Percentiles rank a stretch among this genome's conserved stretches.
Evolutionary conservation across 805 yeast genomes (phyloP).

Genomic region (Candida piceae): DNA sequence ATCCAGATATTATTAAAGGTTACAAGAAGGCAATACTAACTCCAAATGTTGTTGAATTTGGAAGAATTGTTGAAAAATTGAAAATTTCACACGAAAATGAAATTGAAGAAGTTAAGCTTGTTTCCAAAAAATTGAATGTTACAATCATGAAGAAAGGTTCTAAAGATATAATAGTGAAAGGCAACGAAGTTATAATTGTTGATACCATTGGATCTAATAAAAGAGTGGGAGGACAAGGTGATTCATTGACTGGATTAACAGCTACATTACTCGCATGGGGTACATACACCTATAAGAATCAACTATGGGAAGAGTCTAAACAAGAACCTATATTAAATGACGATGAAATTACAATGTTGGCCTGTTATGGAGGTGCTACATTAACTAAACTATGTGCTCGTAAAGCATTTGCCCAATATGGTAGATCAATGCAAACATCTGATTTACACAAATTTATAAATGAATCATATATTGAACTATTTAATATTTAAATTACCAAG

Average conservation of each 20-base stretch:
- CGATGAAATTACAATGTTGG: conserved; percentile 37
- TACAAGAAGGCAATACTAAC: conserved; percentile 66
- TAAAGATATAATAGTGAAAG: conserved; percentile 57
- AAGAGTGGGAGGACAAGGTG: conserved; percentile 97
- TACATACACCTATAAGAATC: conserved; percentile 49
- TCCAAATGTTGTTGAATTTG: conserved; percentile 85
- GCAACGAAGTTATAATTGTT: conserved; percentile 37
- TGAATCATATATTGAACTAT: conserved; percentile 42
- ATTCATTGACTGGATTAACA: conserved; percentile 80
- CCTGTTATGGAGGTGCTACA: conserved; percentile 68
- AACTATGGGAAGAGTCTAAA: conserved; percentile 50
- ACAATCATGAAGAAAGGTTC: conserved; percentile 72
- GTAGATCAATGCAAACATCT: conserved; percentile 81
- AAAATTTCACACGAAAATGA: too few relatives aligned
- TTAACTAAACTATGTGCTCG: conserved; percentile 62
- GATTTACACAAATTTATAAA: conserved; percentile 70
- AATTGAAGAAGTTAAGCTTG: conserved; percentile 31
- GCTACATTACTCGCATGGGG: conserved; percentile 83
- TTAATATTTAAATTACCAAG: conserved; percentile 37
- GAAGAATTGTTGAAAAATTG: conserved; percentile 53
- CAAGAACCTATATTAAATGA: conserved; percentile 27
- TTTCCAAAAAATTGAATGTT: conserved; percentile 50
- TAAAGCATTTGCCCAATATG: conserved; percentile 58
- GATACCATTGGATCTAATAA: conserved; percentile 60
- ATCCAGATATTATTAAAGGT: conserved; percentile 51